Base-by-base conservation (phyloP, 2,329 filamentous ascomycete species). In the Exophiala oligosperma region DNA sequence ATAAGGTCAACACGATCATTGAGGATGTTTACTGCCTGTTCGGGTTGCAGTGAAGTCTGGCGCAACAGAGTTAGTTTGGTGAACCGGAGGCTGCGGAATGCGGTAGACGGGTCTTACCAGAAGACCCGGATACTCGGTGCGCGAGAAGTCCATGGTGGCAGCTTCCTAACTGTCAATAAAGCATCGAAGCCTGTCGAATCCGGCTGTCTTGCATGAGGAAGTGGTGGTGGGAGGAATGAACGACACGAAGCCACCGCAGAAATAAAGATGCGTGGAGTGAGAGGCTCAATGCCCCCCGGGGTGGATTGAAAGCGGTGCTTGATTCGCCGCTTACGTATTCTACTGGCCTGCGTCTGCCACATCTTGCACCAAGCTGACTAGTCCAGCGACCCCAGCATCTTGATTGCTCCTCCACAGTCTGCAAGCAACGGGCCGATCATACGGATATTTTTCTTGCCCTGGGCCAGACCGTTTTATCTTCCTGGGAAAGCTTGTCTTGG, bases 81-180 rank as follows among this genome's bases (percentile, higher is more conserved):
- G 38, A 52, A 46, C 52, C 61, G 56, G 63, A 61, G 49, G 29
- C 51, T 55, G 52, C 52, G 49, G 57, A 17, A 49, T 54, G 57
- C 52, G 7, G 37, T 32, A n/a, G 49, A 48, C 21, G 28, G 58
- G 60, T 76, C 89, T 81, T 82, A 97, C 93, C 87, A 96, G 87
- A 84, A 97, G 88, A 68, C 87, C 88, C 74, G 93, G 92, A 81
- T 97, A 97, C 77, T 97, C 93, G 75, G 89, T 83, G 77, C 92
- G 55, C 37, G 46, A 54, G 35, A 54, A 46, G 24, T 63, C 58
- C 54, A 59, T 59, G 52, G 40, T 57, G 49, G 37, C 37, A 24
- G 50, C 17, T n/a, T 48, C 37, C 43, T 37, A 37, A 49, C 11
- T 17, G 49, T 59, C 52, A 53, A 56, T 38, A 52, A 56, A 56